Evolutionary conservation across 495 filamentous ascomycete species (phyloP).

Genomic region (Penicillium lividum): DNA sequence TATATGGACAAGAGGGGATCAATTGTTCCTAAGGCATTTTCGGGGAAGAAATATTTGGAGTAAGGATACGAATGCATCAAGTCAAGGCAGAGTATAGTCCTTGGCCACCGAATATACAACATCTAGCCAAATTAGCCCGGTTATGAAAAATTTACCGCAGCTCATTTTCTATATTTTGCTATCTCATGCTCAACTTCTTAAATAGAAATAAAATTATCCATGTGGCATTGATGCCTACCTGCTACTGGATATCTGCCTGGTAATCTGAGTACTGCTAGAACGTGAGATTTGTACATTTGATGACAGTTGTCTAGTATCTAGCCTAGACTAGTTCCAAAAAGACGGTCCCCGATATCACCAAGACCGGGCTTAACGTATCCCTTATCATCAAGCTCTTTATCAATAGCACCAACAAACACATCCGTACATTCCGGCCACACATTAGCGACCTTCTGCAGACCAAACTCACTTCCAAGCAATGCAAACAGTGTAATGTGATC

Average conservation of each 20-base stretch:
- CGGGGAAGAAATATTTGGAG: neutral
- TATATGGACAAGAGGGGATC: neutral
- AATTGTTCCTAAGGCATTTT: neutral
- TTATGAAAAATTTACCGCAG: too few relatives aligned
- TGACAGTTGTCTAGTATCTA: neutral
- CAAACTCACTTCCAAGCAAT: constrained; percentile 65
- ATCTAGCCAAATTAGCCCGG: too few relatives aligned
- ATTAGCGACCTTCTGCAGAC: constrained; percentile 64
- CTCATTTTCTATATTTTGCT: too few relatives aligned
- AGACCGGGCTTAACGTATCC: constrained; percentile 87
- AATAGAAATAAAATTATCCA: too few relatives aligned
- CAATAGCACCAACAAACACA: constrained; percentile 76
- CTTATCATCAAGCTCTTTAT: constrained; percentile 63
- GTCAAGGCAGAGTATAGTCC: neutral
- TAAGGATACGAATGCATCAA: neutral
- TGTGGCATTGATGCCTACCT: too few relatives aligned
- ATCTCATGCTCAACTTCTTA: too few relatives aligned
- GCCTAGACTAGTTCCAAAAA: constrained; percentile 66
- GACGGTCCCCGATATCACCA: constrained; percentile 83
- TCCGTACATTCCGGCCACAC: constrained; percentile 72
- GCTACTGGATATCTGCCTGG: too few relatives aligned
- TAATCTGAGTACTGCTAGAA: too few relatives aligned
- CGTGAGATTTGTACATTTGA: too few relatives aligned
- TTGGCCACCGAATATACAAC: neutral
- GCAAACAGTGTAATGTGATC: constrained; percentile 70